Conservation (phyloP, 768 basidiomycete species). For the Coprinopsis sp. region DNA sequence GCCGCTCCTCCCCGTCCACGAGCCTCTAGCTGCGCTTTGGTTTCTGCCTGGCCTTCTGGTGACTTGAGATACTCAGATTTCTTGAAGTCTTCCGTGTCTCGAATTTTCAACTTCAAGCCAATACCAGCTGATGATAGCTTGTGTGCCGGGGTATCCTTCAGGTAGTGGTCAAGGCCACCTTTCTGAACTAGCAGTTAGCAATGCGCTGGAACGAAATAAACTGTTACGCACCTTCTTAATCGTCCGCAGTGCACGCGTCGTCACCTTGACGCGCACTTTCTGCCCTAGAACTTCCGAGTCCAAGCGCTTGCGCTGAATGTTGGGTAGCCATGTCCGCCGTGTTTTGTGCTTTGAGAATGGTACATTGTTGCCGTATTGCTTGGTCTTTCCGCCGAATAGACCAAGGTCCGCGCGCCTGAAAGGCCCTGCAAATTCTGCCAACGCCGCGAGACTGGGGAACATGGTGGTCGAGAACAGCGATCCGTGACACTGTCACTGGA, state of each 20-base stretch:
- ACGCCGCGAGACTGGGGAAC: slow-evolving; percentile 5
- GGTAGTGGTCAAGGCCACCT: slow-evolving; percentile 70
- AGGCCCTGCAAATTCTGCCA: slow-evolving; percentile 45
- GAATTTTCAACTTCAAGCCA: slow-evolving; percentile 39
- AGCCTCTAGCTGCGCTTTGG: background rate
- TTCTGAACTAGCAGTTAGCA: slow-evolving; percentile 32
- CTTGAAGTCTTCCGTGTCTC: slow-evolving; percentile 15
- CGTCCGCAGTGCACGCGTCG: slow-evolving; percentile 70
- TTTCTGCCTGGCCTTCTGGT: background rate
- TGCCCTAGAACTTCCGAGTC: slow-evolving; percentile 60
- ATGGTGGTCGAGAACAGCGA: background rate
- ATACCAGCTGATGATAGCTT: slow-evolving; percentile 43
- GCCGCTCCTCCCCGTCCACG: background rate
- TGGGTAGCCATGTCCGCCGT: slow-evolving; percentile 82
- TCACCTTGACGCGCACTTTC: slow-evolving; percentile 62
- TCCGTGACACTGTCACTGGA: too few relatives aligned
- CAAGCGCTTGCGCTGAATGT: slow-evolving; percentile 74
- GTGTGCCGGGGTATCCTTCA: slow-evolving; percentile 36
- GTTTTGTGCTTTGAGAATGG: slow-evolving; percentile 89
- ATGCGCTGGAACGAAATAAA: background rate
- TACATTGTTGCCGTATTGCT: slow-evolving; percentile 83
- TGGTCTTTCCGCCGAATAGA: slow-evolving; percentile 78
- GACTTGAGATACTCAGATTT: background rate
- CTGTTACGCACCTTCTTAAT: slow-evolving; percentile 66
- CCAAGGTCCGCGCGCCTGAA: slow-evolving; percentile 81